Evolutionary conservation across 176 grass and related monocot species (phyloP), one percentile per base, ranked within the genome.

Genomic region (Rhynchospora breviuscula): DNA sequence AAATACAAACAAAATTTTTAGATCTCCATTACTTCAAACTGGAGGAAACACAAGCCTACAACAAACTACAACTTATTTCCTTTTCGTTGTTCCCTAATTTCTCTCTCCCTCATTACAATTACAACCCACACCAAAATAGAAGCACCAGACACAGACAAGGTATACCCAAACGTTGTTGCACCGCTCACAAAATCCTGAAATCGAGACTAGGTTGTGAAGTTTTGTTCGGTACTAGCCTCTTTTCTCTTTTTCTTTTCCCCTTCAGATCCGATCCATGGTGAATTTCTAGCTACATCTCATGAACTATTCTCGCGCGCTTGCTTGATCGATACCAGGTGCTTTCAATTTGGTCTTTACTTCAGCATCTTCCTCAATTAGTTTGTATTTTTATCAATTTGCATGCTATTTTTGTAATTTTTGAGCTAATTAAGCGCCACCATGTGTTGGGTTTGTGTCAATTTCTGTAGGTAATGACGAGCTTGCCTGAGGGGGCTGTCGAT

Each of bases 391-490:
- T 62, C 23, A 80, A 44, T 62, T 62, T 80, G 23, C 12, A 52
- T 63, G 10, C 18, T 43, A 46, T 17, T 6, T 79, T 57, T 23
- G 48, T 79, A 40, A 22, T 10, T 22, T 71, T 76, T 6, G n/a
- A 56, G 80, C n/a, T 68, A 29, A 82, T 68, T 82, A 63, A 52
- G 22, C 48, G 54, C 25, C 13, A 26, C 7, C 21, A 29, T 54
- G 29, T 29, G 31, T 21, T 2, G 10, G 31, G 31, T 62, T 18
- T 46, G 18, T 25, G 11, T 33, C 56, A 63, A 35, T 82, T 48
- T 82, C 8, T 31, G 40, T 93, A 99, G 93, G 91, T 93, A 73
- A 95, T 96, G 96, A 95, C 82, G 88, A 95, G 88, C 88, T 93
- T 89, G 88, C 97, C 91, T 85, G 81, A 88, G 66, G 82, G 69